Percentiles rank a stretch among this genome's conserved stretches.
Conservation (phyloP, 129 eudicot genomes). For the Sambucus nigra region DNA sequence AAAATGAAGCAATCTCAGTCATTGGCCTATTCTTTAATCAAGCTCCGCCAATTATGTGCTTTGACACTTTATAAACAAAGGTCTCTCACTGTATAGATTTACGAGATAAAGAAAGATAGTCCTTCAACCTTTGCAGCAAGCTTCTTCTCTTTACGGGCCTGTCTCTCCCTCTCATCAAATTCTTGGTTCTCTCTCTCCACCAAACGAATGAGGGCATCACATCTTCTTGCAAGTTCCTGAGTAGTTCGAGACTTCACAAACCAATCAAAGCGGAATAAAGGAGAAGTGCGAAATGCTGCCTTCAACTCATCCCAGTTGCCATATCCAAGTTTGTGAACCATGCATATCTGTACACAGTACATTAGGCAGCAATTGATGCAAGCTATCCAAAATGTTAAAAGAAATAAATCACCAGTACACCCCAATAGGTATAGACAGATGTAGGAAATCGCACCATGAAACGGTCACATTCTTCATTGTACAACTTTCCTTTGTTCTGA, state of each 20-base stretch:
- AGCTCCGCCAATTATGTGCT: too few relatives aligned
- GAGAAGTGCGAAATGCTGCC: slow-evolving; percentile 90
- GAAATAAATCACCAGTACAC: neutral
- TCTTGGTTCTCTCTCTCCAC: slow-evolving; percentile 97
- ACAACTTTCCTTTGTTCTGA: slow-evolving; percentile 98
- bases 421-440: neutral
- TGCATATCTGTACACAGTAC: slow-evolving; percentile 53
- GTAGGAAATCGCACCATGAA: slow-evolving; percentile 58
- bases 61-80: too few relatives aligned
- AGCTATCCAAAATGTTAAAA: neutral
- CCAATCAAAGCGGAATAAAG: slow-evolving; percentile 92
- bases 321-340: slow-evolving; percentile 97
- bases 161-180: slow-evolving; percentile 93
- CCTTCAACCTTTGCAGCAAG: slow-evolving; percentile 73
- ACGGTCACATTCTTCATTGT: slow-evolving; percentile 99
- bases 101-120: neutral
- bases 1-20: too few relatives aligned
- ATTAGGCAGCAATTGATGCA: neutral
- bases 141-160: slow-evolving; percentile 97
- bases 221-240: slow-evolving; percentile 94
- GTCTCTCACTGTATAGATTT: too few relatives aligned
- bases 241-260: slow-evolving; percentile 97
- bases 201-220: slow-evolving; percentile 83
- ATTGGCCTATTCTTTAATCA: too few relatives aligned
- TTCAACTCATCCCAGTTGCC: slow-evolving; percentile 99